These are phyloP conservation scores for Trichosporon faecale DNA, from an alignment of 1,284 basidiomycete genomes.

Conservation along the genomic window DNA sequence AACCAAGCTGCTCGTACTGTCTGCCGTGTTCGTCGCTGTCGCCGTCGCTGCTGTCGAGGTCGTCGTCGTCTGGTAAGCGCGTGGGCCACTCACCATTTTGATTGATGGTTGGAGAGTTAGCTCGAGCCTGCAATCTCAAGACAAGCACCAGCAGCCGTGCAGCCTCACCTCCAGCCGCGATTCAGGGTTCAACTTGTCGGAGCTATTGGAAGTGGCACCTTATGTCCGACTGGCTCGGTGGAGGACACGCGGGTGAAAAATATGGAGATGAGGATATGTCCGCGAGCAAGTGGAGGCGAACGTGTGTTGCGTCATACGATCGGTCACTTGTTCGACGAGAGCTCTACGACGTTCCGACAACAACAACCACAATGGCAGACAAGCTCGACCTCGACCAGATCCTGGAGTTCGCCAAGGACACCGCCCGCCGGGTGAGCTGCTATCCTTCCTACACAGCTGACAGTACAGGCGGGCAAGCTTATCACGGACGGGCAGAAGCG, in stretches of 20 bases:
- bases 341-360: constrained; percentile 1
- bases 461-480: constrained; percentile 51
- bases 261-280: not conserved
- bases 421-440: constrained; percentile 58
- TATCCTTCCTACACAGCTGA: not conserved
- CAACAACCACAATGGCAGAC: constrained; percentile 24
- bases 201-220: not conserved
- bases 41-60: constrained; percentile 3
- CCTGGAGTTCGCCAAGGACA: constrained; percentile 66
- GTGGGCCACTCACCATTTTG: constrained; percentile 26
- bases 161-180: not conserved
- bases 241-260: not conserved
- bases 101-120: constrained; percentile 20
- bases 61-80: constrained; percentile 12
- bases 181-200: not conserved
- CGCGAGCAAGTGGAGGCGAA: not conserved
- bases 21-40: not conserved
- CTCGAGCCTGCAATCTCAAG: constrained; percentile 1
- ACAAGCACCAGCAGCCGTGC: not conserved
- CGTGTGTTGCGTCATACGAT: constrained; percentile 8
- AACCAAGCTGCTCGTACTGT: not conserved
- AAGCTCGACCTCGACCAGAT: constrained; percentile 62
- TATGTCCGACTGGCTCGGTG: not conserved
- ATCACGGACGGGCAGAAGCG: constrained; percentile 53
- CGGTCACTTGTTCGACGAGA: not conserved